Base-by-base conservation (phyloP, 129 eudicot genomes). In the Helichrysum umbraculigerum region DNA sequence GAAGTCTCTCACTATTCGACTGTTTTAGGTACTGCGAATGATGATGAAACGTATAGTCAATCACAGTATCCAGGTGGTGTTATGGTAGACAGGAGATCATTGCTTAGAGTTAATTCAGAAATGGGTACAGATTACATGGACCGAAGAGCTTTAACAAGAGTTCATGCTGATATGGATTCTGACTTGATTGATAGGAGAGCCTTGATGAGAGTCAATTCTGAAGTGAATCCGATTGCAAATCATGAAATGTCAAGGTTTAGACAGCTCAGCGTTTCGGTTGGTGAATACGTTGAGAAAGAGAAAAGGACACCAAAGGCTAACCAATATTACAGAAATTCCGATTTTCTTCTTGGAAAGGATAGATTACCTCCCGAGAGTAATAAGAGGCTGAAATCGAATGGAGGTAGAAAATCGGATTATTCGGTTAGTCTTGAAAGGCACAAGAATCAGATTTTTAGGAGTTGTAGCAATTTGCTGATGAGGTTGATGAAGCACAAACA, bases 301-400 rank as follows among this genome's bases (percentile, higher is more conserved):
- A 93, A 93, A 80, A 83, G 98, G 64, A 90, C 98, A 11, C 98
- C 98, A 0, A 93, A 93, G 71, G 98, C 96, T 0, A 93, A 93
- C 73, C 96, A 85, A 33, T 85, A 44, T 41, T 93, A 93, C 62
- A 70, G 91, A 54, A 86, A 87, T 79, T 88, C 98, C 0, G 97
- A 93, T 64, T 90, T 93, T 19, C 88, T 93, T 65, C 85, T 90
- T 21, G 98, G 90, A 3, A 90, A 90, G 71, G 98, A 93, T 25
- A 71, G 90, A 47, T 81, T 93, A 22, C 98, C 98, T 5, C 84
- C 93, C 17, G 98, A 93, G 78, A 93, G 89, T 41, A 85, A 87
- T 73, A 90, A 85, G 80, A 75, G 84, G 51, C 19, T 61, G 56
- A 90, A 93, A 77, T 19, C 91, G 3, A 85, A 58, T 63, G 81